A percentile compares a stretch with the other conserved stretches of the same genome.
Evolutionary conservation across 1,284 basidiomycete species (phyloP).

Genomic region (Bondarzewia mesenterica): DNA sequence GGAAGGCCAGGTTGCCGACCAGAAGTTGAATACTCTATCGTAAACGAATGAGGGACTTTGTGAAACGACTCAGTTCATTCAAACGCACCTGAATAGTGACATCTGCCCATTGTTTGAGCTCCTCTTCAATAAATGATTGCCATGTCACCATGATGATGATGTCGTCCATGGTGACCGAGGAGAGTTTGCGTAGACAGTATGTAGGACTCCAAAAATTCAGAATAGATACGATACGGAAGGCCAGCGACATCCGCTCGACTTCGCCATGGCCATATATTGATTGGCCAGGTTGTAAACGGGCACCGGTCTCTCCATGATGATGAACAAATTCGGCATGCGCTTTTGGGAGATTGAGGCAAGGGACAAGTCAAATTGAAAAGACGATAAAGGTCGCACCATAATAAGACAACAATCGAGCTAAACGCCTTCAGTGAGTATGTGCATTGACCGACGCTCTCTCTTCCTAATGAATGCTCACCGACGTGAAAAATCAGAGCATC

Average conservation of each 20-base stretch:
- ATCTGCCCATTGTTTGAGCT: neutral
- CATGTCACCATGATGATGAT: slow-evolving; percentile 1
- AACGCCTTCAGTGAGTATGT: neutral
- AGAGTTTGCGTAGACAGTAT: neutral
- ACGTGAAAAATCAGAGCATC: neutral
- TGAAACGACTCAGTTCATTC: neutral
- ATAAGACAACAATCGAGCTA: neutral
- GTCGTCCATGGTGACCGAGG: neutral
- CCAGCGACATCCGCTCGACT: neutral
- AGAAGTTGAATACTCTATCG: neutral
- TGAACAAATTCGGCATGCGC: slow-evolving; percentile 1
- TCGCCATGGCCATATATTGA: neutral
- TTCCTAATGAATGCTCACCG: neutral
- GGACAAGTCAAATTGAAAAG: neutral
- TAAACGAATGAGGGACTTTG: neutral
- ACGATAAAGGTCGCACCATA: too few species aligned
- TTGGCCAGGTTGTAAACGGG: neutral
- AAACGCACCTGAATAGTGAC: neutral
- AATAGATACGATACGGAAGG: neutral
- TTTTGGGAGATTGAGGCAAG: neutral
- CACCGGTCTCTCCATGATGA: neutral
- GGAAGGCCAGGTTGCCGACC: neutral
- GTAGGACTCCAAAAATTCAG: neutral
- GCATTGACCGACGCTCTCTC: too few species aligned
- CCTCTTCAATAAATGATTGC: neutral